Evolutionary conservation across 1,284 basidiomycete genomes (phyloP), one percentile per base, ranked within the genome.

Genomic region (Cutaneotrichosporon daszewskae): DNA sequence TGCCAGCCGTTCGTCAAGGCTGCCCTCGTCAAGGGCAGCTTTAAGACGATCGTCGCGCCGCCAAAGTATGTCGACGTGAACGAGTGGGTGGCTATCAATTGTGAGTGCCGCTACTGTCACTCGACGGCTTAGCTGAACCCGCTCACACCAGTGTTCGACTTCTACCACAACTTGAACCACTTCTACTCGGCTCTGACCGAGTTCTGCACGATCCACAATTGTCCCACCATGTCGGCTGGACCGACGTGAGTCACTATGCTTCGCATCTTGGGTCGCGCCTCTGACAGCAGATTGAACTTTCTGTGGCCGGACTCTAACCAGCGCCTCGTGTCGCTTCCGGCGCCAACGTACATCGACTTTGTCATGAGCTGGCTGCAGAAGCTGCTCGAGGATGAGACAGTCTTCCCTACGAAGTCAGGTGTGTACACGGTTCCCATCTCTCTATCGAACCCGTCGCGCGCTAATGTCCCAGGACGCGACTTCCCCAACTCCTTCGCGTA

Each of bases 301-400:
- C 92, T 91, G 4, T 99, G 94, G 94, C 87, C 95, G 60, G 95
- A 96, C 72, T 84, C 87, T 62, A 87, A 87, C 69, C 85, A 91
- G 44, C 92, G 92, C 66, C 86, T 85, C 56, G 87, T 97, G 31
- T 83, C 94, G 57, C 77, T 99, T 0, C 85, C 94, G 13, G 94
- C 94, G 4, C 88, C 94, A 6, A 94, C 90, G 20, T 97, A 98
- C 72, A 92, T 97, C 54, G 94, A 98, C 75, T 98, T 94, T 68
- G 92, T 97, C 54, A 92, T 97, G 87, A 92, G 89, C 11, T 97
- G 92, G 92, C 80, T 95, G 5, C 90, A 96, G 63, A 92, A 92
- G 60, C 75, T 95, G 22, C 77, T 97, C 27, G 85, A 91, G 58
- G 94, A 97, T 71, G 91, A 96, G 61, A 79, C 75, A 49, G 83